Conservation (phyloP, 1,284 basidiomycete genomes). For the Retiboletus flavoniger region DNA sequence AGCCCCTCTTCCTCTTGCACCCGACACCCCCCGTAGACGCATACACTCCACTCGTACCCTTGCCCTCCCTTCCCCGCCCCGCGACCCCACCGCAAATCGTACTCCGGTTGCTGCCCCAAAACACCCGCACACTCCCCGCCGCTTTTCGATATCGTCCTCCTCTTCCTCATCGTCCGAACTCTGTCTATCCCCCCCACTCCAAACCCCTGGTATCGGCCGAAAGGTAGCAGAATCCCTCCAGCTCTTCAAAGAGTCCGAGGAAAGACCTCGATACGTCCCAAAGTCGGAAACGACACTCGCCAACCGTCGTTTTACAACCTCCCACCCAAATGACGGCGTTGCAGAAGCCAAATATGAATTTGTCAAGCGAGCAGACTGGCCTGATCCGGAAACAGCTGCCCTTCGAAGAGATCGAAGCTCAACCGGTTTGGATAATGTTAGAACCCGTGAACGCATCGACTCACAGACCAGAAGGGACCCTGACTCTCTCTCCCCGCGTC, state of each 20-base stretch:
- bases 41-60: constrained; percentile 38
- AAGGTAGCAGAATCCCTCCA: constrained; percentile 79
- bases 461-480: constrained; percentile 35
- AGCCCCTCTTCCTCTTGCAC: constrained; percentile 30
- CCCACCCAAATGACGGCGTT: constrained; percentile 49
- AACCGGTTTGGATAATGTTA: constrained; percentile 53
- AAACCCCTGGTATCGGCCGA: constrained; percentile 58
- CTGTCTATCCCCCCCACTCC: constrained; percentile 23
- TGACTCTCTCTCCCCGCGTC: constrained; percentile 36
- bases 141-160: constrained; percentile 42
- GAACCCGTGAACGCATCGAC: constrained; percentile 47
- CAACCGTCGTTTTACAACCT: constrained; percentile 44
- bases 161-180: constrained; percentile 38
- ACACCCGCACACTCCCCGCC: constrained; percentile 40
- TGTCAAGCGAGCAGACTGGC: constrained; percentile 79
- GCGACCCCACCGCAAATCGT: constrained; percentile 4
- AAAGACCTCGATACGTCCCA: constrained; percentile 35
- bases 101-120: constrained; percentile 25
- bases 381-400: constrained; percentile 68
- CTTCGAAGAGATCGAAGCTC: constrained; percentile 64
- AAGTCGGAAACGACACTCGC: constrained; percentile 32
- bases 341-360: constrained; percentile 72
- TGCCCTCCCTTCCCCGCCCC: constrained; percentile 38
- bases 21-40: constrained; percentile 24
- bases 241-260: constrained; percentile 73